Percentiles rank a stretch among this genome's conserved stretches.
Conservation (phyloP, 1,139 yeast species). For the Geotrichum restrictum region DNA sequence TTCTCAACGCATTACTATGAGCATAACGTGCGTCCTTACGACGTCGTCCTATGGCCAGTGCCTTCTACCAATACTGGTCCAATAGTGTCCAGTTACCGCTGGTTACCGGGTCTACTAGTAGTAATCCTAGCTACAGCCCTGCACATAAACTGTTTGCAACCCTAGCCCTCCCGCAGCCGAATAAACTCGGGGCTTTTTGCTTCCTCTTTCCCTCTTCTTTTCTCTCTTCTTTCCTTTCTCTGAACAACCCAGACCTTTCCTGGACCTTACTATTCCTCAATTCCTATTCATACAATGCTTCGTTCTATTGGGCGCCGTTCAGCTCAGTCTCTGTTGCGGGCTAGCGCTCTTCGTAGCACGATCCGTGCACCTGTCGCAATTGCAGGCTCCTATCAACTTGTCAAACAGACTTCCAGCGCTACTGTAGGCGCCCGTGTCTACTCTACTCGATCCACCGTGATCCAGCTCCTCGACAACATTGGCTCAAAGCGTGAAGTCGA, state of each 20-base stretch:
- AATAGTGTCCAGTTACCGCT: too few species aligned
- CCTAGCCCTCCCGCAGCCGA: too few species aligned
- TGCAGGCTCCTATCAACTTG: not conserved
- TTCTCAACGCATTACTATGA: too few species aligned
- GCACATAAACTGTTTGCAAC: too few species aligned
- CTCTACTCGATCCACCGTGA: slow-evolving; percentile 89
- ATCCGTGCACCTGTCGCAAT: slow-evolving; percentile 10
- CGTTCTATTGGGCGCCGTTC: slow-evolving; percentile 19
- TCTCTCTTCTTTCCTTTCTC: not conserved
- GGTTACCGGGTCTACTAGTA: too few species aligned
- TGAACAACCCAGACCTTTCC: not conserved
- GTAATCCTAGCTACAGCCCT: too few species aligned
- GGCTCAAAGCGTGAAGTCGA: slow-evolving; percentile 98
- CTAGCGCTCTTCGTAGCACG: slow-evolving; percentile 11
- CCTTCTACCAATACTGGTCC: too few species aligned
- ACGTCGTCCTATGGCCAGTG: too few species aligned
- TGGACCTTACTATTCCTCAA: not conserved
- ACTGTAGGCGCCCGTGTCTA: slow-evolving; percentile 21
- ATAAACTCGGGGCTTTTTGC: not conserved
- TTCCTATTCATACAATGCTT: slow-evolving; percentile 13
- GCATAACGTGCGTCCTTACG: too few species aligned
- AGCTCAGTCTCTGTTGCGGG: slow-evolving; percentile 15
- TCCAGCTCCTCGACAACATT: slow-evolving; percentile 87
- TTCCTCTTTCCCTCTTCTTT: not conserved
- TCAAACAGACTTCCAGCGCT: too few species aligned